phyloP scores from a whole-genome alignment of 192 early-diverging fungal species.

The Coemansia sp. region DNA sequence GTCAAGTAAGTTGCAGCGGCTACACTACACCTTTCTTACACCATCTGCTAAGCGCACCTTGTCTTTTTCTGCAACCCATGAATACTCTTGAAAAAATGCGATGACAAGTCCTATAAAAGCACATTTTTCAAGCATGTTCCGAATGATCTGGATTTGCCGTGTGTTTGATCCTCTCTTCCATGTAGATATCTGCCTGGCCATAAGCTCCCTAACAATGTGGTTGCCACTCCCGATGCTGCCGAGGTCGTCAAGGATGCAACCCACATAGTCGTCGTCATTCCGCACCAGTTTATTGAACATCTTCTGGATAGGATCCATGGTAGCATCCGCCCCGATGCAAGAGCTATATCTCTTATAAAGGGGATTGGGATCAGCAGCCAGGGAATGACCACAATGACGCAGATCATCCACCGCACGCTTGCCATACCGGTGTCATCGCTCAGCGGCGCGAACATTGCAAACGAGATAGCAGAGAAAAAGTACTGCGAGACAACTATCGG shows the following conservation, averaged over 20 bases:
- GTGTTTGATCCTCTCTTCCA: not conserved
- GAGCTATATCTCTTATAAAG: constrained; percentile 94
- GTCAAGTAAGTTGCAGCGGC: constrained; percentile 57
- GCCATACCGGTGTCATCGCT: constrained; percentile 79
- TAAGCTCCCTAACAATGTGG: constrained; percentile 80
- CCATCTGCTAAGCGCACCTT: not conserved
- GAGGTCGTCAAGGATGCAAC: constrained; percentile 81
- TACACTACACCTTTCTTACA: constrained; percentile 7
- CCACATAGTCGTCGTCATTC: constrained; percentile 92
- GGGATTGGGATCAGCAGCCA: constrained; percentile 79
- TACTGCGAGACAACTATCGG: constrained; percentile 98
- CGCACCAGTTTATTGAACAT: constrained; percentile 93
- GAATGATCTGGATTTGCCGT: not conserved
- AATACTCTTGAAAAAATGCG: too few relatives aligned
- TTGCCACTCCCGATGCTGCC: constrained; percentile 80
- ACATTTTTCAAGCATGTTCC: not conserved
- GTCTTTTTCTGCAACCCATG: too few relatives aligned
- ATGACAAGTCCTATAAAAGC: too few relatives aligned
- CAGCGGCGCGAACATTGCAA: constrained; percentile 97
- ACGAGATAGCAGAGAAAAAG: constrained; percentile 90
- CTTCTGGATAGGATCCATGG: constrained; percentile 64
- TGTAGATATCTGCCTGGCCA: constrained; percentile 77
- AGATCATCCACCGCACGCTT: constrained; percentile 78
- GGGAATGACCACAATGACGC: constrained; percentile 78
- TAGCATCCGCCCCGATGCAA: constrained; percentile 63